Conservation (phyloP, 2,329 filamentous ascomycete species). For the Zymoseptoria pseudotritici region DNA sequence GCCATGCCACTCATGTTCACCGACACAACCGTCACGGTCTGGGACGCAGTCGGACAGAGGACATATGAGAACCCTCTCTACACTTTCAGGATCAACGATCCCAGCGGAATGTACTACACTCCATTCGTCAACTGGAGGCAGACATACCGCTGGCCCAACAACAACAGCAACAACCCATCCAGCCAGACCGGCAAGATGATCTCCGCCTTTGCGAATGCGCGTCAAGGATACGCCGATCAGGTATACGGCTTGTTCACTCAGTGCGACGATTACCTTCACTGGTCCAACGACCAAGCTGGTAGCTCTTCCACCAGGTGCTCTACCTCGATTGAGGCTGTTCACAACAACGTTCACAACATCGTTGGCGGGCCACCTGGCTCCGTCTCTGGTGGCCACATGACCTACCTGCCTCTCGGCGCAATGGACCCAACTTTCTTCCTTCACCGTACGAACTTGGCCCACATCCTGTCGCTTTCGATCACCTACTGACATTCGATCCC, state of each 20-base stretch:
- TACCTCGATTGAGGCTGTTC: slow-evolving; percentile 21
- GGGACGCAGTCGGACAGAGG: slow-evolving; percentile 11
- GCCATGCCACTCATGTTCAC: slow-evolving; percentile 18
- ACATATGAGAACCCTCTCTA: slow-evolving; percentile 24
- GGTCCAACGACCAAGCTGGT: slow-evolving; percentile 20
- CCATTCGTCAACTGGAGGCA: slow-evolving; percentile 18
- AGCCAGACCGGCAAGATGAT: slow-evolving; percentile 10
- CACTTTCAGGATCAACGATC: slow-evolving; percentile 20
- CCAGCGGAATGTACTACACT: slow-evolving; percentile 13
- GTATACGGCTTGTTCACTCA: slow-evolving; percentile 21
- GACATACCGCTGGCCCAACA: slow-evolving; percentile 21
- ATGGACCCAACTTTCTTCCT: slow-evolving; percentile 23
- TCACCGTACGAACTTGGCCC: too few species aligned
- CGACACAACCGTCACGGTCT: slow-evolving; percentile 16
- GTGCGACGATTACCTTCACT: slow-evolving; percentile 19
- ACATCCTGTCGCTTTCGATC: too few species aligned
- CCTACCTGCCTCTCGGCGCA: slow-evolving; percentile 22
- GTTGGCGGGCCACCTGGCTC: slow-evolving; percentile 15
- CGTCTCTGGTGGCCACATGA: slow-evolving; percentile 26
- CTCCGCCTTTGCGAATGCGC: slow-evolving; percentile 14
- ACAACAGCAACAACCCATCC: slow-evolving; percentile 12
- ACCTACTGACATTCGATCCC: too few species aligned
- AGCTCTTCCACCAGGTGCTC: slow-evolving; percentile 15
- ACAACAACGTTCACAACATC: slow-evolving; percentile 23
- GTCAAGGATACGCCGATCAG: slow-evolving; percentile 19